Conservation (phyloP, 2,329 filamentous ascomycete species). For the Aspergillus pseudonomiae region DNA sequence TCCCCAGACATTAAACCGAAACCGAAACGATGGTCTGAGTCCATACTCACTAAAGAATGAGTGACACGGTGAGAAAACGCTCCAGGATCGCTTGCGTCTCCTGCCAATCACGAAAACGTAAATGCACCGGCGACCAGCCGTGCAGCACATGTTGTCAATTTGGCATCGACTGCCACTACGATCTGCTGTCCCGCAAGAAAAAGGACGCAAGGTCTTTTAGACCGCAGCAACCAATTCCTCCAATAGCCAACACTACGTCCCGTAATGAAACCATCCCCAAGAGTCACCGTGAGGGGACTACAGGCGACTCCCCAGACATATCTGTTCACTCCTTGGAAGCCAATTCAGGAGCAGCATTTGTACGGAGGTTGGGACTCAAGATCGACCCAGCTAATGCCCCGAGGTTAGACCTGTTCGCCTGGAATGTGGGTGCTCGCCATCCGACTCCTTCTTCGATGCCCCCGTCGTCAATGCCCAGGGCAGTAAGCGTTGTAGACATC, state of each 20-base stretch:
- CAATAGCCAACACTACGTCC: not conserved
- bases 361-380: conserved; percentile 55
- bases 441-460: conserved; percentile 13
- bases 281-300: conserved; percentile 13
- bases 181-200: conserved; percentile 35
- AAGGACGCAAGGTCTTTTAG: conserved; percentile 30
- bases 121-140: conserved; percentile 58
- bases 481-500: conserved; percentile 49
- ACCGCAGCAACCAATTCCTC: conserved; percentile 13
- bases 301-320: conserved; percentile 24
- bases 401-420: conserved; percentile 58
- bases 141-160: conserved; percentile 58
- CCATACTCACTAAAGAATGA: conserved; percentile 21
- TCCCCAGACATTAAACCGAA: not conserved
- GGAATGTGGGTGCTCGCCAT: conserved; percentile 51
- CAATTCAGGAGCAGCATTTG: conserved; percentile 61
- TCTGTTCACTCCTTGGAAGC: conserved; percentile 53
- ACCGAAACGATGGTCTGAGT: not conserved
- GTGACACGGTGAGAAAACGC: conserved; percentile 39
- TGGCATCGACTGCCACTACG: conserved; percentile 58
- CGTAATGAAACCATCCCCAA: conserved; percentile 11
- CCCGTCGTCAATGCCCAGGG: conserved; percentile 11
- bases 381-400: conserved; percentile 58
- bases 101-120: conserved; percentile 59
- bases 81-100: conserved; percentile 53